Base-by-base conservation (phyloP, 352 stramenopile genomes). In the Globisporangium rhizosaccharum region DNA sequence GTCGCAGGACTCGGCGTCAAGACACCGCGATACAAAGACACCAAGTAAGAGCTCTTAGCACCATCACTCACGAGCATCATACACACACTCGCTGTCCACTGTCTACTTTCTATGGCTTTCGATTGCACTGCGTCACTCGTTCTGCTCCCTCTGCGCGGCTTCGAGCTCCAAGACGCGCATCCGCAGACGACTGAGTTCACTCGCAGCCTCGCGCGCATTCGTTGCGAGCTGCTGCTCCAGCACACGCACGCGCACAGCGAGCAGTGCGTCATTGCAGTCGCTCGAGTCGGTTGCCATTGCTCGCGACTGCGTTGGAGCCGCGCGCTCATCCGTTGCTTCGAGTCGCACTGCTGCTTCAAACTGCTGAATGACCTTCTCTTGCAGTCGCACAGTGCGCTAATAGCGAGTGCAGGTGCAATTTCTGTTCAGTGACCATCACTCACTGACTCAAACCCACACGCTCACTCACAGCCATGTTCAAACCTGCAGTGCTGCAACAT, bases 1-100 rank as follows among this genome's bases (percentile, higher is more conserved):
- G 77, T 95, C 44, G 85, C 86, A 57, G 86, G 86, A 26, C 60
- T 93, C 25, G 82, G 83, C 39, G 63, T 92, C 63, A 95, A 95
- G 63, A 72, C 59, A 1, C 63, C 77, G 6, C 75, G 82, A 56
- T 92, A 92, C 66, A 76, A 88, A 41, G 73, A 85, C 44, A 39
- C 33, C 33, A 63, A 71, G 44, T 65, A 66, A 30, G 50, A 15
- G 17, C 10, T 17, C 17, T 17, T 4, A 3, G 12, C 10, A 12
- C 10, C n/a, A 28, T 20, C n/a, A 17, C 20, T 14, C 20, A 2
- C 28, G 23, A 20, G 14, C 6, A 28, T 2, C 26, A 55, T 14
- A 56, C 9, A 42, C 47, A 36, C 42, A 46, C 46, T 20, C 41
- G 41, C 33, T 47, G 41, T 47, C 18, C 14, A 47, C 18, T 2